These are phyloP conservation scores for Diatrype stigma DNA, from an alignment of 2,329 filamentous ascomycete genomes.

Conservation along the genomic window DNA sequence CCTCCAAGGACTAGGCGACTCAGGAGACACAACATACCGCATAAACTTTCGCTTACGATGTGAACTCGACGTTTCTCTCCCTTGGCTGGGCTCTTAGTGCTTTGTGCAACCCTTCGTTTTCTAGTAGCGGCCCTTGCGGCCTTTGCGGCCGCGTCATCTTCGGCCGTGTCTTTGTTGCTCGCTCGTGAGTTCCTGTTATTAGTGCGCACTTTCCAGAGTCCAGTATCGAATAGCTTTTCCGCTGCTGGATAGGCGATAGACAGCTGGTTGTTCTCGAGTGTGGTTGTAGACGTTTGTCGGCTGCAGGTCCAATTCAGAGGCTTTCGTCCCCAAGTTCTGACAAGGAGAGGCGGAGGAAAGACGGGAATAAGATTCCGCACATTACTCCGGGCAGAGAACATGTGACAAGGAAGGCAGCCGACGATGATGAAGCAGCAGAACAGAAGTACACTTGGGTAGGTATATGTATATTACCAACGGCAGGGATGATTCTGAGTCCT, in stretches of 20 bases:
- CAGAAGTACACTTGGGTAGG: background rate
- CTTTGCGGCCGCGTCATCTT: too few species aligned
- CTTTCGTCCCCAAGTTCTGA: background rate
- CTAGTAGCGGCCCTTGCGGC: too few species aligned
- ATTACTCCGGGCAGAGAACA: constrained; percentile 21
- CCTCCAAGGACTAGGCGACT: background rate
- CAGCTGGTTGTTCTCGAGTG: constrained; percentile 3
- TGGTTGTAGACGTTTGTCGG: background rate
- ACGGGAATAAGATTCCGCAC: constrained; percentile 14
- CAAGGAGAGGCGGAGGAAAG: constrained; percentile 2
- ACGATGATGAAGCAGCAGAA: background rate
- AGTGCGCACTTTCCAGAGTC: constrained; percentile 9
- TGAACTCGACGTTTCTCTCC: constrained; percentile 38
- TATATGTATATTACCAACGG: too few species aligned
- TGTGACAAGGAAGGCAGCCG: constrained; percentile 12
- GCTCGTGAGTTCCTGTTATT: too few species aligned
- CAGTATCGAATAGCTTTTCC: constrained; percentile 16
- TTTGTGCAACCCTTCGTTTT: background rate
- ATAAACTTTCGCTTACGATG: constrained; percentile 47
- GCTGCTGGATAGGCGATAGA: constrained; percentile 11
- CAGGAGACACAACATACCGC: constrained; percentile 32
- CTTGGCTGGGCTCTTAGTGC: background rate
- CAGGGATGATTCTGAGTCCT: too few species aligned
- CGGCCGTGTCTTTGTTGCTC: too few species aligned
- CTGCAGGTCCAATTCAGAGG: constrained; percentile 8